Conservation (phyloP, 805 yeast species). For the Candida quercuum region DNA sequence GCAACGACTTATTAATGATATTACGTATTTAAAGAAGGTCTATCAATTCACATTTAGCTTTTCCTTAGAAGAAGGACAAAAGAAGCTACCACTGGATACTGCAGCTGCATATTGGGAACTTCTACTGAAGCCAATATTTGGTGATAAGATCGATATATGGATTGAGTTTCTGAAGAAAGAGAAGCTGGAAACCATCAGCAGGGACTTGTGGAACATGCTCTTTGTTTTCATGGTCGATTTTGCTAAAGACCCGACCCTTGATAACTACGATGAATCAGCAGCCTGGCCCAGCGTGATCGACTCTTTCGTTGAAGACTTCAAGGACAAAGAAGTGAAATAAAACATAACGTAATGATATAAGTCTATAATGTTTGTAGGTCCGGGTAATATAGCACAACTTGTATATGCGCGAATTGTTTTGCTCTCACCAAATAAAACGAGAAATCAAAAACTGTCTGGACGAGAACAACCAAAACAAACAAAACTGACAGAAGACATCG, state of each 20-base stretch:
- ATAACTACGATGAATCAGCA: conserved; percentile 66
- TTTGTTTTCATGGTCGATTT: conserved; percentile 54
- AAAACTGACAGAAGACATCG: no score
- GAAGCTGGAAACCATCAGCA: conserved; percentile 46
- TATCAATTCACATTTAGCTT: conserved; percentile 71
- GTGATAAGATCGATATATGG: conserved; percentile 48
- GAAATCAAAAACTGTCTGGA: no score
- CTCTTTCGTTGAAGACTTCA: conserved; percentile 62
- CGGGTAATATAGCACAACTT: no score
- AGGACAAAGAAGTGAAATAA: conserved; percentile 8
- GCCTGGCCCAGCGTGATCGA: conserved; percentile 94
- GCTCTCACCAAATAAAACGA: no score
- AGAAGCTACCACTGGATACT: conserved; percentile 48
- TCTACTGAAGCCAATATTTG: conserved; percentile 37
- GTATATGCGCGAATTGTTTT: no score
- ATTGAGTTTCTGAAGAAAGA: conserved; percentile 41
- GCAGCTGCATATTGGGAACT: conserved; percentile 78
- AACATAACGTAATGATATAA: no score
- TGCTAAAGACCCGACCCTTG: conserved; percentile 46
- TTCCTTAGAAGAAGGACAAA: conserved; percentile 54
- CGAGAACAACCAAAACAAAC: no score
- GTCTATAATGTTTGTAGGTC: no score
- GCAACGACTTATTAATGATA: conserved; percentile 28
- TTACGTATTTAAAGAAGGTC: conserved; percentile 44
- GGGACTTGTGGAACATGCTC: conserved; percentile 86